A percentile compares a stretch with the other conserved stretches of the same genome.
Evolutionary conservation across 352 stramenopile genomes (phyloP).

Genomic region (Globisporangium viniferum): DNA sequence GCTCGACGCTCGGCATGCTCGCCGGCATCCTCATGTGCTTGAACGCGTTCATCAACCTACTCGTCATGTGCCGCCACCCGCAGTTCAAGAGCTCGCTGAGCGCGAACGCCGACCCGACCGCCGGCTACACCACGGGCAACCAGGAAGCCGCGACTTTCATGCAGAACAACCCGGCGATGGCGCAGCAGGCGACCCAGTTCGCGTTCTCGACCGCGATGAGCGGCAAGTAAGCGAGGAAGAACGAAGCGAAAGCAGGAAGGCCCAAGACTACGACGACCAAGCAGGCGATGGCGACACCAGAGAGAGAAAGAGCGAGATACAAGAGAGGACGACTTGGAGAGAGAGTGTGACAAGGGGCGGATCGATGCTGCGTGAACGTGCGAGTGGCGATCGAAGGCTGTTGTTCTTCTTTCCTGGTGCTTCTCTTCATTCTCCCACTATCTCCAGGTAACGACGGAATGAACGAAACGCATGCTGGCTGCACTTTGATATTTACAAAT

Average conservation of each 20-base stretch:
- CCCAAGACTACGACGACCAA: neutral
- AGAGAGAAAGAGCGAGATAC: neutral
- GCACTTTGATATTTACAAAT: neutral
- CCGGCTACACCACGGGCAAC: constrained; percentile 77
- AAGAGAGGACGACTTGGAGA: neutral
- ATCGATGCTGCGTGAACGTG: neutral
- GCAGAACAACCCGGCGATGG: constrained; percentile 74
- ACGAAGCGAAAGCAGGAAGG: neutral
- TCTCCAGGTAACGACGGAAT: neutral
- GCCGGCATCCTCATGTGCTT: constrained; percentile 81
- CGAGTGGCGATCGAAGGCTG: neutral
- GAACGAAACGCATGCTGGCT: neutral
- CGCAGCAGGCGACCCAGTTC: constrained; percentile 74
- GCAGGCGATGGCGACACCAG: too few species aligned
- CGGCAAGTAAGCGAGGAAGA: constrained; percentile 6
- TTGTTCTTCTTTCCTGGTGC: neutral
- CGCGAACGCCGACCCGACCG: constrained; percentile 68
- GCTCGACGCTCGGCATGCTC: constrained; percentile 69
- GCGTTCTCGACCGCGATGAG: constrained; percentile 61
- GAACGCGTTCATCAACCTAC: constrained; percentile 84
- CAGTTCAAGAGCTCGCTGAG: constrained; percentile 82
- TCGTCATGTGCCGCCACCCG: constrained; percentile 86
- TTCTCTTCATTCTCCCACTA: neutral
- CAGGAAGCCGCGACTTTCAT: constrained; percentile 82
- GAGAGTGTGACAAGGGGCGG: neutral